Base-by-base conservation (phyloP, 1,284 basidiomycete genomes). In the Sporisorium iseilematis-ciliati region DNA sequence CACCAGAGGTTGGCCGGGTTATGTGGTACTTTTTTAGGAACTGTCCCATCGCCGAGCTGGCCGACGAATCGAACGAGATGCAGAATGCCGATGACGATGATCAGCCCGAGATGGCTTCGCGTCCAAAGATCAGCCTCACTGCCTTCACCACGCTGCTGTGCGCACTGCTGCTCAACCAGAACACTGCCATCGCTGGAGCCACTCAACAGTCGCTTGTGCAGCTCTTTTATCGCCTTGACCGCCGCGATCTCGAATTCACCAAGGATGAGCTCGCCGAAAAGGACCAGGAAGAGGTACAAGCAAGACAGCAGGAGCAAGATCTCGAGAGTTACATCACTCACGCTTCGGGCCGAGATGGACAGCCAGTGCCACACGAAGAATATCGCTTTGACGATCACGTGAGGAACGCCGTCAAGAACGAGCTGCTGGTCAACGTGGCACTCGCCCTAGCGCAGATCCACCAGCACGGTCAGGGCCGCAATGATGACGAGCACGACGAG, bases 1-100 rank as follows among this genome's bases (percentile, higher is more conserved):
- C 93, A 2, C 89, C 90, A 2, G 91, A 94, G 81, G 87, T 99
- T 25, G 90, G 93, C 55, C 87, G 89, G 46, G 90, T 97, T 76
- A 90, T 97, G 75, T 97, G 94, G 94, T 97, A 93, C 91, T 98
- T 96, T 86, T 91, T 94, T 83, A 92, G 93, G 35, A 90, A 92
- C 75, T 79, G 88, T 78, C 65, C 64, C 59, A 65, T 68, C 23
- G 70, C 67, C 48, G 76, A 77, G 53, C 63, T 78, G 10, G 54
- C 60, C 42, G 76, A 65, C 31, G 63, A 67, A 25, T 64, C 73
- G 33, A 77, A 8, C 67, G 69, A 59, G 23, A 60, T 57, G 42
- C 80, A 78, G 43, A 58, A 53, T 14, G 57, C 61, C 2, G 70
- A 69, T 29, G 68, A 70, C 29, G 68, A 73, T 11, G 81, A 62